These are phyloP conservation scores for Diaporthe batatas DNA, from an alignment of 2,329 filamentous ascomycete species.

Conservation along the genomic window DNA sequence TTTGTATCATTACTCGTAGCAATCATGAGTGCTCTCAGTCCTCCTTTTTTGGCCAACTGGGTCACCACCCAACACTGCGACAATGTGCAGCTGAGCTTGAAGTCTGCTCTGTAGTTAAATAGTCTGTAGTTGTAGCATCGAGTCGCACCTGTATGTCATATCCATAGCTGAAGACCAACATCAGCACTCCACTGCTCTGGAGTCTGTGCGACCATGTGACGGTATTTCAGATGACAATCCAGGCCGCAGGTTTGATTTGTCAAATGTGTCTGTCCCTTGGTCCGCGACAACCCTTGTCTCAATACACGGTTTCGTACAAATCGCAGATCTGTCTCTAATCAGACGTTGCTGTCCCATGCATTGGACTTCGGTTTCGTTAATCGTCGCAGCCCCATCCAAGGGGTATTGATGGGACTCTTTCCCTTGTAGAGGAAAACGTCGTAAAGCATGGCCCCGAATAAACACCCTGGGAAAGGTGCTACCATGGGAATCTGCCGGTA, in stretches of 20 bases:
- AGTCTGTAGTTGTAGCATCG: neutral
- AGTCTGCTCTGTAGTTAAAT: neutral
- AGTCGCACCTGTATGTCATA: neutral
- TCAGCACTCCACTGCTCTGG: neutral
- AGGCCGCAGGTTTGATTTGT: neutral
- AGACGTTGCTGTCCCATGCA: conserved; percentile 47
- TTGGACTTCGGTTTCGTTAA: conserved; percentile 54
- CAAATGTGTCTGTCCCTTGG: no score
- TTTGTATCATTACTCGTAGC: neutral
- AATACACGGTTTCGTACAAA: neutral
- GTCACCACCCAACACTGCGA: neutral
- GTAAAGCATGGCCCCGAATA: conserved; percentile 75
- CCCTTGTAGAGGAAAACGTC: conserved; percentile 78
- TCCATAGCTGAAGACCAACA: neutral
- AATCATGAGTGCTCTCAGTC: neutral
- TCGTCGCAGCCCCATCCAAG: conserved; percentile 72
- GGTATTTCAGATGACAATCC: neutral
- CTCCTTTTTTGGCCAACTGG: neutral
- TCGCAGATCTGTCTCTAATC: neutral
- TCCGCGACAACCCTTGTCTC: neutral
- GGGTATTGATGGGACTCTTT: conserved; percentile 77
- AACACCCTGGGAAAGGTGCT: conserved; percentile 74
- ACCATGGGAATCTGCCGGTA: conserved; percentile 75
- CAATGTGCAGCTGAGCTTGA: neutral
- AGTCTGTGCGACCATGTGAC: neutral